Evolutionary conservation across 163 green algal species (phyloP), one percentile per base, ranked within the genome.

Genomic region (Scenedesmus sp.): DNA sequence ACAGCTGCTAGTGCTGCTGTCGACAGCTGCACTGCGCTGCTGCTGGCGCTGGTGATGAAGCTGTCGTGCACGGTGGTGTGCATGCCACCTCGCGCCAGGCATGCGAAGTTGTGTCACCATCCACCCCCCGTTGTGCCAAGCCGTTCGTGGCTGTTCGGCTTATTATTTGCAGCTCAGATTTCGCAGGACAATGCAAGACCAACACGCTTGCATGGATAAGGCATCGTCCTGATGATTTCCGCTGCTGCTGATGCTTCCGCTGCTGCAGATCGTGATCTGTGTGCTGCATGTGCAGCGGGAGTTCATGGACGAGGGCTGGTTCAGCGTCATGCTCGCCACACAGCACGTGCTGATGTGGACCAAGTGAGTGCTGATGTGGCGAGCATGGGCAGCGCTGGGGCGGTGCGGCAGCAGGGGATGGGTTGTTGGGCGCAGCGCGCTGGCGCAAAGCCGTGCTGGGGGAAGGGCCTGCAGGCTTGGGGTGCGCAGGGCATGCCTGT

Each of bases 261-360:
- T 81, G 4, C 46, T 95, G 30, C 95, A 97, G 93, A 81, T 95
- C 20, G 83, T 56, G 6, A 94, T 96, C n/a, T 65, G 65, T n/a
- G 81, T 91, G 33, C 87, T 96, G 90, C 92, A 97, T 80, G 61
- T 95, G 85, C 20, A 87, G 95, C 37, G 86, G 3, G 51, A 70
- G 88, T 90, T 85, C 37, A 51, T 90, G 49, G 86, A 90, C 51
- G 86, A 90, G 72, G 86, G 94, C 51, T 87, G n/a, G 35, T 88
- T 97, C 46, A 95, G 85, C 42, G 91, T 96, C 40, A 59, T 94
- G n/a, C 68, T 93, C 0, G 92, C 94, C 0, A 18, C 91, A 0
- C 94, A 97, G 90, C 92, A 92, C 49, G 90, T 96, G 46, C 88
- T 96, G 42, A 83, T 92, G 89, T 92, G 89, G 89, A 89, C 68